Evolutionary conservation across 2,329 filamentous ascomycete species (phyloP).

Genomic region (Arthrobotrys megalospora): DNA sequence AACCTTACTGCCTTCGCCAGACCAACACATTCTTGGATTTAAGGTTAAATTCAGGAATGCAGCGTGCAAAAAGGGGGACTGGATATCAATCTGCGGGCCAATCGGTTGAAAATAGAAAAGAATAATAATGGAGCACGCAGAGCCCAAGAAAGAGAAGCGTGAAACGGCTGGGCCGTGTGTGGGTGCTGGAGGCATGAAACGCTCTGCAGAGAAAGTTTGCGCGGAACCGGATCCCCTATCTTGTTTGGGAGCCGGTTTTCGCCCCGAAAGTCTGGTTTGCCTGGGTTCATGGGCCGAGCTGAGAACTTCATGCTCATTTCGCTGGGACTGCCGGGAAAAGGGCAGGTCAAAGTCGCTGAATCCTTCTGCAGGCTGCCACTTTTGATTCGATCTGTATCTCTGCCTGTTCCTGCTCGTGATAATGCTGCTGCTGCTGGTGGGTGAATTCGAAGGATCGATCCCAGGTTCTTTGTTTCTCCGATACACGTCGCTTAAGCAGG

Average conservation of each 20-base stretch:
- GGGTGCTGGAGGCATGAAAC: constrained; percentile 36
- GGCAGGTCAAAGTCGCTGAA: constrained; percentile 28
- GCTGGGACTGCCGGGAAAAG: constrained; percentile 38
- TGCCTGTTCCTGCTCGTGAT: constrained; percentile 20
- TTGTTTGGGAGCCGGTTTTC: constrained; percentile 45
- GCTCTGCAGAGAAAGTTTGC: constrained; percentile 35
- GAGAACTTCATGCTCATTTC: constrained; percentile 54
- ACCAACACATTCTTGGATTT: constrained; percentile 21
- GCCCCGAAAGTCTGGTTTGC: constrained; percentile 54
- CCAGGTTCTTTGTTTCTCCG: constrained; percentile 36
- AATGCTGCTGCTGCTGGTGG: neutral
- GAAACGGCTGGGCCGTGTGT: constrained; percentile 48
- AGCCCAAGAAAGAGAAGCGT: constrained; percentile 15
- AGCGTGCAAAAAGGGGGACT: constrained; percentile 32
- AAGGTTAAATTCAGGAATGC: constrained; percentile 31
- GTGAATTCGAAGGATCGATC: constrained; percentile 5
- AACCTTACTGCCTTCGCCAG: neutral
- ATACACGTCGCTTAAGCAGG: constrained; percentile 49
- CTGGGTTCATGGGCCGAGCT: constrained; percentile 52
- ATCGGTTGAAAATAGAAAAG: constrained; percentile 34
- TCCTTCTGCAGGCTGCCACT: constrained; percentile 35
- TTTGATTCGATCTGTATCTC: constrained; percentile 2
- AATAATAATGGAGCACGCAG: neutral
- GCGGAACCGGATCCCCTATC: constrained; percentile 55
- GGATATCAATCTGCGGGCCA: constrained; percentile 8